phyloP scores from a whole-genome alignment of 345 rosid species.

The Eucalyptus guilfoylei region DNA sequence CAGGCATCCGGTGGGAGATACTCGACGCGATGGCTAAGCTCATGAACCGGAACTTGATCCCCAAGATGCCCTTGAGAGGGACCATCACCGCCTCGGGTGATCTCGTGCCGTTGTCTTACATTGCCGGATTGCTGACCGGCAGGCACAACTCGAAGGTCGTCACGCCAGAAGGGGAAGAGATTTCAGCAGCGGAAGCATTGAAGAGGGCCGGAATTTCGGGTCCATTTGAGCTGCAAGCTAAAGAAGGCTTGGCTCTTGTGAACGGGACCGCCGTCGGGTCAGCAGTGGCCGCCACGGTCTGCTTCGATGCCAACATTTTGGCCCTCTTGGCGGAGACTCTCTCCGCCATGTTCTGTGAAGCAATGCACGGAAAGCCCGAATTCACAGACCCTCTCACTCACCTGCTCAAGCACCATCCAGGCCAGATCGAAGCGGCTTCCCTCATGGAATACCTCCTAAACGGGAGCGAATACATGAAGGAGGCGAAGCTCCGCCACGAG shows the following conservation, averaged over 20 bases:
- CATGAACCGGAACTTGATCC: slow-evolving; percentile 24
- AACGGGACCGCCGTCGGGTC: slow-evolving; percentile 49
- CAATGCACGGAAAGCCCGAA: slow-evolving; percentile 38
- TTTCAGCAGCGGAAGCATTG: slow-evolving; percentile 18
- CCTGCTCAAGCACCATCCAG: slow-evolving; percentile 41
- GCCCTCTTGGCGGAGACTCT: slow-evolving; percentile 20
- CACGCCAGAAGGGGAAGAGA: slow-evolving; percentile 19
- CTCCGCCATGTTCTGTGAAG: slow-evolving; percentile 39
- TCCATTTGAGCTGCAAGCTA: slow-evolving; percentile 34
- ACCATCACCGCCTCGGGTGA: slow-evolving; percentile 43
- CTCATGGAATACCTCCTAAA: slow-evolving; percentile 27
- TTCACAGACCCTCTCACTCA: slow-evolving; percentile 31
- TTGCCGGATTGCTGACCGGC: slow-evolving; percentile 37
- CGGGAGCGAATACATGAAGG: slow-evolving; percentile 21
- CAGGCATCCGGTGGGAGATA: slow-evolving; percentile 41
- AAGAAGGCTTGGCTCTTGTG: slow-evolving; percentile 43
- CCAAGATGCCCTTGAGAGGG: slow-evolving; percentile 39
- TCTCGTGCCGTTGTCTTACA: slow-evolving; percentile 36
- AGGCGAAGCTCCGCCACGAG: slow-evolving; percentile 20
- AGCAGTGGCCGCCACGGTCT: slow-evolving; percentile 39
- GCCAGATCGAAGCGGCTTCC: slow-evolving; percentile 42
- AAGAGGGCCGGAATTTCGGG: slow-evolving; percentile 18
- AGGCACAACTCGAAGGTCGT: slow-evolving; percentile 28
- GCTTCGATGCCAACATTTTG: slow-evolving; percentile 38
- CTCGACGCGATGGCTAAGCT: slow-evolving; percentile 24